Conservation (phyloP, 2,329 filamentous ascomycete genomes). For the Fusarium agapanthi region DNA sequence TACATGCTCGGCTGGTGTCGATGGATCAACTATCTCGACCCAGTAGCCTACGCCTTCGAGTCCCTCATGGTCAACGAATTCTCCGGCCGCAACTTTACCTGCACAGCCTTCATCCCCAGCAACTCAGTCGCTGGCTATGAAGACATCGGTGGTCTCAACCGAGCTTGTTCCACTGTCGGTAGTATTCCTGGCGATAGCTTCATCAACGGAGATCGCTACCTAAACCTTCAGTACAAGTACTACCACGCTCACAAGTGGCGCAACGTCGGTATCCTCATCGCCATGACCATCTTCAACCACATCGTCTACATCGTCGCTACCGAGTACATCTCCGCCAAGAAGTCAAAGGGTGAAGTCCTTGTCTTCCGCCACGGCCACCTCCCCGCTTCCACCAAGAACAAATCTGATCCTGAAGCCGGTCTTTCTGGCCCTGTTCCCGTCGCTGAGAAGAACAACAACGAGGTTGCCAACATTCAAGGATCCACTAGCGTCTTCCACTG, state of each 20-base stretch:
- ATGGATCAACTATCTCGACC: constrained; percentile 75
- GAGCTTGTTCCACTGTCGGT: constrained; percentile 59
- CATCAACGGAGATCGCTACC: constrained; percentile 59
- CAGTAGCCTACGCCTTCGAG: constrained; percentile 73
- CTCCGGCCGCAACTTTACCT: constrained; percentile 41
- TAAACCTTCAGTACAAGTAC: constrained; percentile 59
- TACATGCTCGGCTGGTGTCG: constrained; percentile 71
- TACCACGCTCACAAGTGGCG: constrained; percentile 59
- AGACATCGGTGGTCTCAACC: constrained; percentile 38
- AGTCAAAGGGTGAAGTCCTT: constrained; percentile 69
- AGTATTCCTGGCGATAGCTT: constrained; percentile 53
- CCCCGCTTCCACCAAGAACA: constrained; percentile 22
- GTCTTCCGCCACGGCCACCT: constrained; percentile 61
- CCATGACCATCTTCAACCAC: constrained; percentile 58
- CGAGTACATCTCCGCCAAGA: constrained; percentile 58
- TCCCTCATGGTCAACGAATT: constrained; percentile 75
- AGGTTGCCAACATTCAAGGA: constrained; percentile 35
- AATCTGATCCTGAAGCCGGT: constrained; percentile 36
- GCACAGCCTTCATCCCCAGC: constrained; percentile 36
- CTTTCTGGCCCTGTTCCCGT: constrained; percentile 28
- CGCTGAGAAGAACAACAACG: constrained; percentile 27
- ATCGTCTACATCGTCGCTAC: constrained; percentile 58
- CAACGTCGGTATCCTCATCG: constrained; percentile 66
- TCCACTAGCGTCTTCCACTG: constrained; percentile 68
- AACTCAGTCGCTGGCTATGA: constrained; percentile 44